phyloP scores from a whole-genome alignment of 2,329 filamentous ascomycete genomes.

The Dothiorella sarmentorum region DNA sequence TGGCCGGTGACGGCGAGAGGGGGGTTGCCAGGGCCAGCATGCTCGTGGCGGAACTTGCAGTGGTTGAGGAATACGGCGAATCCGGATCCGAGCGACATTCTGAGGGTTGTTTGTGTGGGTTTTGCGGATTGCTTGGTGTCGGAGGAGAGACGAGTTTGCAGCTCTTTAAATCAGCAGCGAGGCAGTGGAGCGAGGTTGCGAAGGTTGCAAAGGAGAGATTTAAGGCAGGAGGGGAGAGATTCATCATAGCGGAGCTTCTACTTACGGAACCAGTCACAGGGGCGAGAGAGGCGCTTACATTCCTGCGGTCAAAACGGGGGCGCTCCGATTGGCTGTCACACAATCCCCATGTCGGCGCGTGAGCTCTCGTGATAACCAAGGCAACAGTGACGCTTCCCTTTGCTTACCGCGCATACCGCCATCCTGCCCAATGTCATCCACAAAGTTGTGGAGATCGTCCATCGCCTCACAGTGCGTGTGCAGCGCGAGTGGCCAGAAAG shows the following conservation, averaged over 20 bases:
- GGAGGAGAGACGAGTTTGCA: background rate
- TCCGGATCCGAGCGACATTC: constrained; percentile 10
- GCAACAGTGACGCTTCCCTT: background rate
- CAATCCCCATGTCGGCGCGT: background rate
- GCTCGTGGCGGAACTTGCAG: constrained; percentile 12
- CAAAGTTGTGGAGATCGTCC: background rate
- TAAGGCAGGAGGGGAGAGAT: constrained; percentile 19
- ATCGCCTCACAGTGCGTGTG: background rate
- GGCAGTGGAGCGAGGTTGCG: constrained; percentile 19
- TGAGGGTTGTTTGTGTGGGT: background rate
- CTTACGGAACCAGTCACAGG: constrained; percentile 21
- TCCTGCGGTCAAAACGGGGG: constrained; percentile 2
- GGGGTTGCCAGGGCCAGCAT: background rate
- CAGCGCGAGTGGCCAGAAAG: background rate
- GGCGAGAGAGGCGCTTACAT: constrained; percentile 19
- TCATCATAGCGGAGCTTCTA: constrained; percentile 21
- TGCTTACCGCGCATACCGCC: background rate
- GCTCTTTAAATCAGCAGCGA: constrained; percentile 18
- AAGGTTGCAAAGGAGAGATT: constrained; percentile 11
- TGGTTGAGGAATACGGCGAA: constrained; percentile 15
- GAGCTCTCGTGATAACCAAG: background rate
- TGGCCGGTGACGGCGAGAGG: background rate
- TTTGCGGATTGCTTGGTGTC: constrained; percentile 1
- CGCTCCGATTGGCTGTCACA: background rate
- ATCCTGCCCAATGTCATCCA: constrained; percentile 3